phyloP scores from a whole-genome alignment of 352 stramenopile genomes.

The Globisporangium irregulare region DNA sequence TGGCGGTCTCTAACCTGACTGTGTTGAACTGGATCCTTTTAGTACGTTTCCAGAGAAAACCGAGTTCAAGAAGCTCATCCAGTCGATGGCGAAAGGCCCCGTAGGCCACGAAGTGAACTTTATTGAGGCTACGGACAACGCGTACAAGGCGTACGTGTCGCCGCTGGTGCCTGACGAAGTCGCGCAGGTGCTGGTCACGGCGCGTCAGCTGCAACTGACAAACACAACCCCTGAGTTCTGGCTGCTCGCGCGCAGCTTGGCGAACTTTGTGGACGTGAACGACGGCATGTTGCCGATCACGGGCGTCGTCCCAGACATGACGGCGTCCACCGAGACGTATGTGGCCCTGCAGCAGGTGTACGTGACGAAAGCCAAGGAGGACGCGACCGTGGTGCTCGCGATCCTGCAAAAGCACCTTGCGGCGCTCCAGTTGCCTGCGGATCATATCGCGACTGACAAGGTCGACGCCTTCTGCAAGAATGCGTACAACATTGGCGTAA shows the following conservation, averaged over 20 bases:
- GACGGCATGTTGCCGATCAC: slow-evolving; percentile 77
- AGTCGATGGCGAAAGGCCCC: slow-evolving; percentile 51
- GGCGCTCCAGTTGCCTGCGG: slow-evolving; percentile 24
- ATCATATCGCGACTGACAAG: slow-evolving; percentile 57
- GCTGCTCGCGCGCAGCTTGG: slow-evolving; percentile 69
- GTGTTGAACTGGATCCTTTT: not conserved
- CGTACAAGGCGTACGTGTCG: slow-evolving; percentile 91
- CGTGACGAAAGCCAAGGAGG: slow-evolving; percentile 81
- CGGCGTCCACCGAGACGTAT: slow-evolving; percentile 92
- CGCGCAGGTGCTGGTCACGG: slow-evolving; percentile 42
- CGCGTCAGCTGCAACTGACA: slow-evolving; percentile 34
- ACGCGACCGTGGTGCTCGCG: slow-evolving; percentile 41
- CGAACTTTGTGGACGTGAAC: slow-evolving; percentile 76
- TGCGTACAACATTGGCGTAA: slow-evolving; percentile 79
- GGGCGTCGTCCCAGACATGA: slow-evolving; percentile 97
- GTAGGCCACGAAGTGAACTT: slow-evolving; percentile 94
- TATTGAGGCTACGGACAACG: slow-evolving; percentile 90
- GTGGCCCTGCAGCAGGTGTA: slow-evolving; percentile 94
- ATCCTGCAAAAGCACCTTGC: slow-evolving; percentile 34
- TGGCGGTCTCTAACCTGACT: not conserved
- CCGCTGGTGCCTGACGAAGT: slow-evolving; percentile 83
- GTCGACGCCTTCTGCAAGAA: slow-evolving; percentile 93
- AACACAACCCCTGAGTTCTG: slow-evolving; percentile 68
- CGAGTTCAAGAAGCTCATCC: slow-evolving; percentile 79
- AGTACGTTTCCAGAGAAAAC: slow-evolving; percentile 88